These are phyloP conservation scores for Rhizopogon roseolus DNA, from an alignment of 768 basidiomycete genomes.

Conservation along the genomic window DNA sequence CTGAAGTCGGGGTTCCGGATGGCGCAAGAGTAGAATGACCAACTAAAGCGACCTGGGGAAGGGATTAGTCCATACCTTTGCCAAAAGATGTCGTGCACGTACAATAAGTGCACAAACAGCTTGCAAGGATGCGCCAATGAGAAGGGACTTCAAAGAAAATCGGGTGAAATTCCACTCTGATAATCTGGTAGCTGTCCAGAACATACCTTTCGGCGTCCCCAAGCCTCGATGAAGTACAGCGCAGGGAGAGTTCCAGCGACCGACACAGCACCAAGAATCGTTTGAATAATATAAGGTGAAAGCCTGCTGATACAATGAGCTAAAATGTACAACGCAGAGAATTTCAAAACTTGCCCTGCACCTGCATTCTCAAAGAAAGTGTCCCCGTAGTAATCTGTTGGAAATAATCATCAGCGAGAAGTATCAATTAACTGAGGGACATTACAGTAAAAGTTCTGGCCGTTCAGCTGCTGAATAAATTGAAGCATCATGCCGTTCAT, in stretches of 20 bases:
- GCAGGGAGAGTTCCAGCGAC: conserved; percentile 71
- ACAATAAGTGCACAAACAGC: conserved; percentile 61
- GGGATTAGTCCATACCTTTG: not conserved
- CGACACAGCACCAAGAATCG: conserved; percentile 70
- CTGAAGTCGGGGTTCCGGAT: conserved; percentile 37
- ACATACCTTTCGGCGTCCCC: conserved; percentile 65
- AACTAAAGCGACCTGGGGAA: conserved; percentile 57
- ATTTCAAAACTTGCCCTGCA: conserved; percentile 39
- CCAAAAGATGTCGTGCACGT: conserved; percentile 9
- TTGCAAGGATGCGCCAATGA: conserved; percentile 59
- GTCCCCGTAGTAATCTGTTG: conserved; percentile 72
- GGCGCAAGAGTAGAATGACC: conserved; percentile 67
- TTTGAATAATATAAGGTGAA: conserved; percentile 69
- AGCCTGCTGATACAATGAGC: conserved; percentile 30
- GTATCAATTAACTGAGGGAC: not conserved
- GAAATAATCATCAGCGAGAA: conserved; percentile 12
- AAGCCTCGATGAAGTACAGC: conserved; percentile 60
- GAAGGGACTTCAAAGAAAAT: conserved; percentile 43
- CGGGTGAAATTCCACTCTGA: not conserved
- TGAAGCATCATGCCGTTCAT: conserved; percentile 80
- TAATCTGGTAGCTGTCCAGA: not conserved
- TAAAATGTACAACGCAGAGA: not conserved
- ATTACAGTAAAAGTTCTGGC: conserved; percentile 78
- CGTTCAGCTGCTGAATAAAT: conserved; percentile 77
- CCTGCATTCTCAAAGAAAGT: conserved; percentile 77